phyloP scores from a whole-genome alignment of 768 basidiomycete species.

The Udeniomyces megalosporus region DNA sequence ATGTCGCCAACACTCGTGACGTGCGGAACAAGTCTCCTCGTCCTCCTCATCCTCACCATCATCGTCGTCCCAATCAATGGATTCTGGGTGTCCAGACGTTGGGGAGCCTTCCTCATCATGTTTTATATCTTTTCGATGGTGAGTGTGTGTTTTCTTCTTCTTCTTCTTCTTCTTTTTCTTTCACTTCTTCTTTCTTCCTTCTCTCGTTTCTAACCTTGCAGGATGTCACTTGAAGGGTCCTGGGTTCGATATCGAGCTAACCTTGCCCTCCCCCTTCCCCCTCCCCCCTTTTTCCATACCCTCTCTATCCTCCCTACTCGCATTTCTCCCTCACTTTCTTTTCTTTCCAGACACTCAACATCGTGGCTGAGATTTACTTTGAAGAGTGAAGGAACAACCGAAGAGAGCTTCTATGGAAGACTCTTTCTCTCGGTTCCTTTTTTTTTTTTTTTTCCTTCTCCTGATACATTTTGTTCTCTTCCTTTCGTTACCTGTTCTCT shows the following conservation, averaged over 20 bases:
- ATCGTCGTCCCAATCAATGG: constrained; percentile 70
- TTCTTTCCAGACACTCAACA: constrained; percentile 39
- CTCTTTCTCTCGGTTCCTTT: neutral
- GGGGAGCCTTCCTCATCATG: constrained; percentile 64
- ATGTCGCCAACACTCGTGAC: constrained; percentile 55
- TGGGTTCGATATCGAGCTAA: no score
- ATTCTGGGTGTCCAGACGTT: constrained; percentile 58
- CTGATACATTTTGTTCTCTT: neutral
- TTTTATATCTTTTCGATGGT: constrained; percentile 56
- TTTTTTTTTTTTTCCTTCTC: no score
- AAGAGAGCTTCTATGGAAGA: no score
- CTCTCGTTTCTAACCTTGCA: no score
- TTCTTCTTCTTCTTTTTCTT: no score
- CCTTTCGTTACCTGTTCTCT: no score
- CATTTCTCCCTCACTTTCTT: no score
- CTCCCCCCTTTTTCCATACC: neutral
- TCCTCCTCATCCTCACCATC: constrained; percentile 55
- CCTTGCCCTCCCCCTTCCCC: neutral
- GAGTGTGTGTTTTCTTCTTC: neutral
- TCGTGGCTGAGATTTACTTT: constrained; percentile 51
- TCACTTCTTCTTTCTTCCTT: no score
- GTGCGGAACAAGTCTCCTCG: constrained; percentile 48
- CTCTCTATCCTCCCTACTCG: no score
- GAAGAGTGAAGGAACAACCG: neutral
- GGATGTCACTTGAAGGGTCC: no score